A percentile compares a stretch with the other conserved stretches of the same genome.
Conservation (phyloP, 2,329 filamentous ascomycete species). For the Elsinoe necatrix region DNA sequence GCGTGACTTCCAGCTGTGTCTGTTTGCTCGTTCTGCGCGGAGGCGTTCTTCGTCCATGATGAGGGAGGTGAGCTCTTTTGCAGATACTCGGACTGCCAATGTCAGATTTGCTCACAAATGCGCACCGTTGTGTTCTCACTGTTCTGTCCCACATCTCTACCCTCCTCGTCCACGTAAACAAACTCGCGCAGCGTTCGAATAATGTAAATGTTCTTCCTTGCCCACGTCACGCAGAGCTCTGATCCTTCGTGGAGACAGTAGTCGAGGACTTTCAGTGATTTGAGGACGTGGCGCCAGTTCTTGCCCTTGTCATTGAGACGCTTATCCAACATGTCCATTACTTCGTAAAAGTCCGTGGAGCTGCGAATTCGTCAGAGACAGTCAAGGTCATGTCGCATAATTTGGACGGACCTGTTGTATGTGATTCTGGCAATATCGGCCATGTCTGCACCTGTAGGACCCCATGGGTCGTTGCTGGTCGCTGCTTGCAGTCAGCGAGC, state of each 20-base stretch:
- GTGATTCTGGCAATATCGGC: slow-evolving; percentile 96
- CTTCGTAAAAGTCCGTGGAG: slow-evolving; percentile 96
- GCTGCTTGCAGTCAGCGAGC: slow-evolving; percentile 46
- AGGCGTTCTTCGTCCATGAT: slow-evolving; percentile 90
- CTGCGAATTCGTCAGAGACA: slow-evolving; percentile 38
- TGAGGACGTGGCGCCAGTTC: slow-evolving; percentile 97
- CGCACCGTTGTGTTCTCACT: slow-evolving; percentile 50
- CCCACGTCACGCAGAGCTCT: slow-evolving; percentile 94
- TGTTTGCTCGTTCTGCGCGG: slow-evolving; percentile 79
- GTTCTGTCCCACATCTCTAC: slow-evolving; percentile 90
- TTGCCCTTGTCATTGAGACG: slow-evolving; percentile 98
- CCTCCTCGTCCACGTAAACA: slow-evolving; percentile 85
- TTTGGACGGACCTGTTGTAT: slow-evolving; percentile 74
- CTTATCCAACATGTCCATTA: slow-evolving; percentile 99
- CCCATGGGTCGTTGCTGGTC: slow-evolving; percentile 98
- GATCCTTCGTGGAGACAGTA: slow-evolving; percentile 97
- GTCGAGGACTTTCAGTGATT: slow-evolving; percentile 93
- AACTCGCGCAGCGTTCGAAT: slow-evolving; percentile 98
- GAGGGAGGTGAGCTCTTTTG: slow-evolving; percentile 87
- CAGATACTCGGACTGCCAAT: slow-evolving; percentile 77
- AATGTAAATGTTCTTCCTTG: slow-evolving; percentile 94
- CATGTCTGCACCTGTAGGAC: slow-evolving; percentile 96
- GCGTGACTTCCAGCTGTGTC: slow-evolving; percentile 93
- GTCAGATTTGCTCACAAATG: slow-evolving; percentile 24
- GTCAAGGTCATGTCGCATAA: not conserved